Evolutionary conservation across 768 basidiomycete genomes (phyloP).

Genomic region (Tylopilus plumbeoviolaceoides): DNA sequence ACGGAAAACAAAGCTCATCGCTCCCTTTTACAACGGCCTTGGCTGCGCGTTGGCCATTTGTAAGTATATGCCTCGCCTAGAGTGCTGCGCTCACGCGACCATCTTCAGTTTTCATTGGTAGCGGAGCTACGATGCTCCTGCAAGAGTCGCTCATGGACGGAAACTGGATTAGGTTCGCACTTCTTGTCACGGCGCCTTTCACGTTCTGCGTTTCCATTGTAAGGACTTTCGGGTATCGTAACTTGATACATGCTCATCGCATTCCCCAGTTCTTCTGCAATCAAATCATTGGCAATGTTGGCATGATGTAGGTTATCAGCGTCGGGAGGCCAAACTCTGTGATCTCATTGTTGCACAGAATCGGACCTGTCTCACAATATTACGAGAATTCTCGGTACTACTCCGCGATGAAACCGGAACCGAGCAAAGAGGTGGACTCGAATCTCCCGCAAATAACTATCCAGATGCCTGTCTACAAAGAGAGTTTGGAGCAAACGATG

Average conservation of each 20-base stretch:
- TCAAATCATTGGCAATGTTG: constrained; percentile 61
- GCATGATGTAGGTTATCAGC: constrained; percentile 51
- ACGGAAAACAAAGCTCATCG: constrained; percentile 58
- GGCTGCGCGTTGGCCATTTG: constrained; percentile 65
- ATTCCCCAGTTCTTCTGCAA: constrained; percentile 62
- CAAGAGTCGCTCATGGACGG: constrained; percentile 68
- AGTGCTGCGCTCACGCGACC: constrained; percentile 2
- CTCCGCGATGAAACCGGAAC: constrained; percentile 59
- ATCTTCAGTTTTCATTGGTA: constrained; percentile 60
- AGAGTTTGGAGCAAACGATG: constrained; percentile 79
- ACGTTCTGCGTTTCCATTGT: constrained; percentile 75
- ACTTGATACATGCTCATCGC: not conserved
- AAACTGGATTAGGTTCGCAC: constrained; percentile 56
- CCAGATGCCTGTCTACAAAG: constrained; percentile 88
- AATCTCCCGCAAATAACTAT: constrained; percentile 72
- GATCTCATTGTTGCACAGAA: constrained; percentile 31
- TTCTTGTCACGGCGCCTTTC: constrained; percentile 64
- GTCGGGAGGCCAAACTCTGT: not conserved
- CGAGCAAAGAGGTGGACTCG: constrained; percentile 60
- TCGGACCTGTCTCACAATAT: constrained; percentile 84
- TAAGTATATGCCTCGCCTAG: constrained; percentile 30
- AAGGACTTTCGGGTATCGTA: constrained; percentile 23
- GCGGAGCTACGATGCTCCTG: constrained; percentile 55
- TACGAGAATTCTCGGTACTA: constrained; percentile 84
- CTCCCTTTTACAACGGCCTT: constrained; percentile 70